Conservation (phyloP, 2,329 filamentous ascomycete genomes). For the Ophiostoma novo-ulmi region DNA sequence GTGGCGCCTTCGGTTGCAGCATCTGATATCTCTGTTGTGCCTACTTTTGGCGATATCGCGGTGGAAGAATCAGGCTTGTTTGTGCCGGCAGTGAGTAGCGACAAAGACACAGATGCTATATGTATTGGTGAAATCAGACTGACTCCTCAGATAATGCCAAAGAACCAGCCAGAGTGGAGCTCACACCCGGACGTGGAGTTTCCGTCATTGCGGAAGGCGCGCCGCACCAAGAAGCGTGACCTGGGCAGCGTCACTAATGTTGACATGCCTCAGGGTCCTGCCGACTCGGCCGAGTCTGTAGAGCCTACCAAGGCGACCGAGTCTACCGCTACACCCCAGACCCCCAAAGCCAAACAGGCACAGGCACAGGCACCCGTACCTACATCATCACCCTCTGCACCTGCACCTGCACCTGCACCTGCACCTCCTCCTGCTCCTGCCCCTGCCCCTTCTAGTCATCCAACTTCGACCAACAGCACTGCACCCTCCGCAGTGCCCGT, state of each 20-base stretch:
- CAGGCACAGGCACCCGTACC: not conserved
- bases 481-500: constrained; percentile 37
- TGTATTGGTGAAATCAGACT: not conserved
- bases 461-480: not conserved
- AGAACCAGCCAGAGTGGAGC: not conserved
- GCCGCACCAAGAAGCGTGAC: constrained; percentile 40
- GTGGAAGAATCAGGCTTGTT: not conserved
- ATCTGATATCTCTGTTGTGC: not conserved
- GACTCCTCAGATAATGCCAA: not conserved
- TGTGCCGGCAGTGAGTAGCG: not conserved
- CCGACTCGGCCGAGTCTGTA: not conserved
- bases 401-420: not conserved
- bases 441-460: not conserved
- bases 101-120: not conserved
- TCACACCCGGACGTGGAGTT: constrained; percentile 50
- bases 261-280: constrained; percentile 32
- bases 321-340: too few relatives aligned
- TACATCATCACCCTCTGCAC: not conserved
- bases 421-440: not conserved
- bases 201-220: constrained; percentile 40
- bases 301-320: too few relatives aligned
- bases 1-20: not conserved
- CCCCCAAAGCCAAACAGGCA: too few relatives aligned
- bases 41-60: not conserved
- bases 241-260: constrained; percentile 38